These are phyloP conservation scores for Straminergon stramineum DNA, from an alignment of 225 moss, liverwort and hornwort species.

Conservation along the genomic window DNA sequence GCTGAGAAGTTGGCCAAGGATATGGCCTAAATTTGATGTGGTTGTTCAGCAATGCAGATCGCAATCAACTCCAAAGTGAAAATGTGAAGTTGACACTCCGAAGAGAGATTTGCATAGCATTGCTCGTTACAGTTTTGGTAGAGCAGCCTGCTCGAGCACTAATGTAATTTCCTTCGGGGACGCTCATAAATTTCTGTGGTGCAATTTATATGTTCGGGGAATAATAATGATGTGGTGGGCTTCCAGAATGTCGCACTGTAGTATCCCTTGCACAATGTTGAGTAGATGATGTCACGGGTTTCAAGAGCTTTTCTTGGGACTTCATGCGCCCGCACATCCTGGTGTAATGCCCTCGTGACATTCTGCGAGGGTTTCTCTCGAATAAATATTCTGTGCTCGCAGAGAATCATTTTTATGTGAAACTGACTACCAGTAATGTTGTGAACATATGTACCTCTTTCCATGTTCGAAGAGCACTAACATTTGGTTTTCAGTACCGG, in stretches of 20 bases:
- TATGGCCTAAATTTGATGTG: slow-evolving; percentile 12
- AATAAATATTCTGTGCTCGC: neutral
- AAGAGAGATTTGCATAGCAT: slow-evolving; percentile 6
- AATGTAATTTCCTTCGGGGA: neutral
- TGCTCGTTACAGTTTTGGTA: slow-evolving; percentile 18
- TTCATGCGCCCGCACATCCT: neutral
- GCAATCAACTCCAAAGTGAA: neutral
- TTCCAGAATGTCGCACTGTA: neutral
- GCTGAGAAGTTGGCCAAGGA: slow-evolving; percentile 79
- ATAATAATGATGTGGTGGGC: neutral
- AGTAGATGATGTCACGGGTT: neutral
- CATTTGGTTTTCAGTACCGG: neutral
- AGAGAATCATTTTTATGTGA: neutral
- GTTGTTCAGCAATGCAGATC: neutral
- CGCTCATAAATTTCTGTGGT: neutral
- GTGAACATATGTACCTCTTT: neutral
- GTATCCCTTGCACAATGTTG: neutral
- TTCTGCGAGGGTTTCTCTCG: neutral
- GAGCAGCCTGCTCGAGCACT: neutral
- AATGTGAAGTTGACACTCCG: neutral
- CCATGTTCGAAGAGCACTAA: neutral
- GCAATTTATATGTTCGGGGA: neutral
- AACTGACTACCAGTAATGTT: no score
- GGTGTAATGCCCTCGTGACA: neutral
- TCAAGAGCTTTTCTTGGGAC: neutral